phyloP scores from a whole-genome alignment of 2,329 filamentous ascomycete species.

The Sporothrix mexicana region DNA sequence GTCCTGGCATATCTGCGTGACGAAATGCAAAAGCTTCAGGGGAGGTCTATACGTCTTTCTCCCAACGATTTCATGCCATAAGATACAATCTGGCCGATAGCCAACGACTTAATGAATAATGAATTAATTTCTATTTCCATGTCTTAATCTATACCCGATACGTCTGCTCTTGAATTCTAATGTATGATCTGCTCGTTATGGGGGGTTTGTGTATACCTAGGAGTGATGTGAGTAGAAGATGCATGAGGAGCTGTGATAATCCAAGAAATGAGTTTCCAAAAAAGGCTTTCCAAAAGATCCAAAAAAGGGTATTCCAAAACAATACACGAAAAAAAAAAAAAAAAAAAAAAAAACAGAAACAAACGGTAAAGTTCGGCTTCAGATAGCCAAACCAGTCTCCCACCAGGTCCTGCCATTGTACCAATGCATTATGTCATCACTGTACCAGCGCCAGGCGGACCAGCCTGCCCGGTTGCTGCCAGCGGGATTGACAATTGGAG shows the following conservation, averaged over 20 bases:
- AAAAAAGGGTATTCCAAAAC: not conserved
- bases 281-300: not conserved
- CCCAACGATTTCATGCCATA: constrained; percentile 25
- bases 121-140: not conserved
- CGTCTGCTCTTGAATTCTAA: constrained; percentile 1
- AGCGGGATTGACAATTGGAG: constrained; percentile 60
- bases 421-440: constrained; percentile 59
- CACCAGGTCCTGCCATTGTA: constrained; percentile 68
- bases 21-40: constrained; percentile 50
- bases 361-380: not conserved
- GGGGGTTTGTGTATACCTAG: not conserved
- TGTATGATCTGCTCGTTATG: not conserved
- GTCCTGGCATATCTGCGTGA: constrained; percentile 72
- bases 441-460: constrained; percentile 70
- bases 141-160: not conserved
- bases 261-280: not conserved
- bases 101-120: not conserved
- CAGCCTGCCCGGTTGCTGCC: constrained; percentile 51
- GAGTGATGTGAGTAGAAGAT: not conserved
- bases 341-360: not conserved
- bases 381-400: constrained; percentile 52
- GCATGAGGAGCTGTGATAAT: not conserved
- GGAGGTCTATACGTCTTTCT: constrained; percentile 31
- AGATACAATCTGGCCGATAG: not conserved
- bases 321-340: not conserved